phyloP scores from a whole-genome alignment of 2,329 filamentous ascomycete genomes.

The Alternaria ventricosa region DNA sequence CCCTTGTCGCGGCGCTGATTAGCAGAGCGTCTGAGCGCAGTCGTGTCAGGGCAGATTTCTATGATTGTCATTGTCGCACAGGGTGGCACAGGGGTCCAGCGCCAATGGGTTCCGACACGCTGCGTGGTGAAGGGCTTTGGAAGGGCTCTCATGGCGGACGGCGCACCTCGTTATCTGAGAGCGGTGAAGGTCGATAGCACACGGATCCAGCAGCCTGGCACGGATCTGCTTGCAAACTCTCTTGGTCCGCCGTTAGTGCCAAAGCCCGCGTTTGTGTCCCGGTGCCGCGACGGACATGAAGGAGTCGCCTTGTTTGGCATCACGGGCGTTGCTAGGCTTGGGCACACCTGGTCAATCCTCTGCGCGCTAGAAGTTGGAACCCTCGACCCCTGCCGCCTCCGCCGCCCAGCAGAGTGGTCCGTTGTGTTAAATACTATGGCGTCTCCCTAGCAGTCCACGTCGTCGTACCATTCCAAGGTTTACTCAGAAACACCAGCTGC shows the following conservation, averaged over 20 bases:
- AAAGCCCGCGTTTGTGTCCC: slow-evolving; percentile 41
- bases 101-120: slow-evolving; percentile 29
- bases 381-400: slow-evolving; percentile 31
- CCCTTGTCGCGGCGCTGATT: slow-evolving; percentile 18
- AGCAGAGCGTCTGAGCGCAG: slow-evolving; percentile 20
- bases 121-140: slow-evolving; percentile 8
- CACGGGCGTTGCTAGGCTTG: slow-evolving; percentile 17
- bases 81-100: slow-evolving; percentile 12
- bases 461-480: slow-evolving; percentile 19
- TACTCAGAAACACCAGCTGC: slow-evolving; percentile 10
- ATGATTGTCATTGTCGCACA: slow-evolving; percentile 29
- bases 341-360: slow-evolving; percentile 27
- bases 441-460: slow-evolving; percentile 19
- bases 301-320: slow-evolving; percentile 24
- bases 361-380: slow-evolving; percentile 17
- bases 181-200: slow-evolving; percentile 26
- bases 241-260: slow-evolving; percentile 34
- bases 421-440: slow-evolving; percentile 33
- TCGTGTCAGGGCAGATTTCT: slow-evolving; percentile 21
- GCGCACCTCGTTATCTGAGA: slow-evolving; percentile 19
- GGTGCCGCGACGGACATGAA: slow-evolving; percentile 37
- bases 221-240: slow-evolving; percentile 37
- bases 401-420: slow-evolving; percentile 38
- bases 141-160: slow-evolving; percentile 14
- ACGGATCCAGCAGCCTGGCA: slow-evolving; percentile 32